phyloP scores from a whole-genome alignment of 768 basidiomycete genomes.

The Pleurotus sapidus region DNA sequence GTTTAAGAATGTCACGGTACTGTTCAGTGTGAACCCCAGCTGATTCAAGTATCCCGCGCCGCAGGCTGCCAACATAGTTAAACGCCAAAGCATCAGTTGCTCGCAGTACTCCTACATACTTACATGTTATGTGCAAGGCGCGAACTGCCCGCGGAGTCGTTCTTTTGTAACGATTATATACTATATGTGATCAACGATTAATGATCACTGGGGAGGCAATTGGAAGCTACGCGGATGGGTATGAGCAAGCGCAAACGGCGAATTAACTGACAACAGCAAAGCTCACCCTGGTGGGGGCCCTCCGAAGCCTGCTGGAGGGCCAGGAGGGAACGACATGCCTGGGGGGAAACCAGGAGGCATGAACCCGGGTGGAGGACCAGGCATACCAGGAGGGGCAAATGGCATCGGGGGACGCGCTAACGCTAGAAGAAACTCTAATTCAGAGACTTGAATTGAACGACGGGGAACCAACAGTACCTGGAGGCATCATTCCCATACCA shows the following conservation, averaged over 20 bases:
- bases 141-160: too few relatives aligned
- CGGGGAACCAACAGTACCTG: slow-evolving; percentile 46
- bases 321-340: slow-evolving; percentile 73
- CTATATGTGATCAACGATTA: too few relatives aligned
- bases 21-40: too few relatives aligned
- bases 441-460: slow-evolving; percentile 8
- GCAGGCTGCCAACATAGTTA: too few relatives aligned
- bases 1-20: too few relatives aligned
- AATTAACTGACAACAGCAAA: slow-evolving; percentile 5
- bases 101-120: too few relatives aligned
- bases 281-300: slow-evolving; percentile 84
- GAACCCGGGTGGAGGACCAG: slow-evolving; percentile 83
- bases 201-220: slow-evolving; percentile 36
- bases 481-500: slow-evolving; percentile 95
- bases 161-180: too few relatives aligned
- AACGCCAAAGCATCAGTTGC: too few relatives aligned
- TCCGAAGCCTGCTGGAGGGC: slow-evolving; percentile 66
- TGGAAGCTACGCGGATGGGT: slow-evolving; percentile 37
- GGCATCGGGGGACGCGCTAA: slow-evolving; percentile 72
- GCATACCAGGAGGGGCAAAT: slow-evolving; percentile 74
- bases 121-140: too few relatives aligned
- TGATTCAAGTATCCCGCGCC: too few relatives aligned
- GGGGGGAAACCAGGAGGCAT: slow-evolving; percentile 82
- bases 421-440: slow-evolving; percentile 55
- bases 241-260: not conserved